Base-by-base conservation (phyloP, 176 grass and related monocot species). In the Musa itinerans region DNA sequence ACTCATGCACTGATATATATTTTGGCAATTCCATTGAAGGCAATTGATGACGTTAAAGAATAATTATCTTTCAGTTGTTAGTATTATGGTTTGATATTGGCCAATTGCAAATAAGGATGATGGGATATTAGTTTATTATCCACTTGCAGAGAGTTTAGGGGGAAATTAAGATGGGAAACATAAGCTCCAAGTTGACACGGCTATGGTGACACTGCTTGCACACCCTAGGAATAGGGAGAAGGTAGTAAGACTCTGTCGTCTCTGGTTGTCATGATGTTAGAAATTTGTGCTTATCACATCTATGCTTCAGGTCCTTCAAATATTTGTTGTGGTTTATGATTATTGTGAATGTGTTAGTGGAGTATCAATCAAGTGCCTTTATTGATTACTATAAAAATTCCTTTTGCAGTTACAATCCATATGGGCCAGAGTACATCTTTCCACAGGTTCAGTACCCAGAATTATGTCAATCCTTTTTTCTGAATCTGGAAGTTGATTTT, bases 371-470 rank as follows among this genome's bases (percentile, higher is more conserved):
- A 59, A 87, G 69, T 53, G 19, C 77, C 50, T 76, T 74, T 52
- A 53, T 68, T 78, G 68, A 59, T 20, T 63, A 82, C 83, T 89
- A 61, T 76, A 64, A 73, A 50, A 25, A 83, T 78, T 43, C 68
- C 58, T 91, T 85, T 89, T 93, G 84, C 86, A 94, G 90, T 84
- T 91, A 91, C 75, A 74, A 86, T 72, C 58, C 82, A 70, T 99
- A 92, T 89, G 95, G 90, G 69, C 75, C 83, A 0, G 95, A 99
- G 83, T 99, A 94, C 75, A 82, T 89, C 80, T 92, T 91, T 82
- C 86, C 90, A 83, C 95, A 99, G 94, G 94, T 97, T 85, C 24
- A 74, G 78, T 75, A 81, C 63, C 72, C 1, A 75, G 78, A 78
- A 79, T 79, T 69, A 52, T 65, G 27, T 79, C 50, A 59, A 52